Conservation (phyloP, 306 rosid genomes). For the Fagus sylvatica region DNA sequence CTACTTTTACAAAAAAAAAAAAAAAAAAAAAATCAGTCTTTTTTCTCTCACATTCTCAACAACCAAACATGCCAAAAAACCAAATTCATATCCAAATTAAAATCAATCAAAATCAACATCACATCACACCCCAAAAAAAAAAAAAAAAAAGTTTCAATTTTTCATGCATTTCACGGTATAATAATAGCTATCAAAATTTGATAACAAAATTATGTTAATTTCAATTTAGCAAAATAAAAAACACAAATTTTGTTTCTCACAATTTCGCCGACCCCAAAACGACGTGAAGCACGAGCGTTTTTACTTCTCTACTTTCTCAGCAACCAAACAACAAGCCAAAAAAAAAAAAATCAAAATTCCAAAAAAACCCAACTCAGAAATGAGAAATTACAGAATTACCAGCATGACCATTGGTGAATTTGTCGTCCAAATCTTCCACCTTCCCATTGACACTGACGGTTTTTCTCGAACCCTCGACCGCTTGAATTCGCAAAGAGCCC, state of each 20-base stretch:
- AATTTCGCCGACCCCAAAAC: too few relatives aligned
- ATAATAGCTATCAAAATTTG: too few relatives aligned
- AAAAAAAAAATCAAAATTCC: background rate
- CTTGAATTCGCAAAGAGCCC: conserved; percentile 33
- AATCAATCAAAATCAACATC: background rate
- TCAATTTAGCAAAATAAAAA: background rate
- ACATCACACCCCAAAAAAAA: background rate
- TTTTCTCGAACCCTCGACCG: conserved; percentile 40
- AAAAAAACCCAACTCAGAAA: background rate
- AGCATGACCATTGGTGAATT: conserved; percentile 40
- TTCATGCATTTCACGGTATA: too few relatives aligned
- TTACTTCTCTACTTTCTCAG: background rate
- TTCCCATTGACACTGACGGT: conserved; percentile 27
- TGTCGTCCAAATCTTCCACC: conserved; percentile 25
- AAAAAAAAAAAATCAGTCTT: background rate
- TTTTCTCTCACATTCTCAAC: background rate
- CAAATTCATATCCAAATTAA: background rate
- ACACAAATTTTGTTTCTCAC: background rate
- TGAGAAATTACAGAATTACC: conserved; percentile 33
- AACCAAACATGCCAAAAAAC: conserved; percentile 11
- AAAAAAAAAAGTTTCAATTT: background rate
- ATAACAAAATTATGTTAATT: too few relatives aligned
- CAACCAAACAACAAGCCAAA: background rate
- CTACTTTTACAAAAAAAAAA: background rate
- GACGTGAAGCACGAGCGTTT: too few relatives aligned